These are phyloP conservation scores for Neotropicomus parvogracilis DNA, from an alignment of 1,284 basidiomycete genomes.

Conservation along the genomic window DNA sequence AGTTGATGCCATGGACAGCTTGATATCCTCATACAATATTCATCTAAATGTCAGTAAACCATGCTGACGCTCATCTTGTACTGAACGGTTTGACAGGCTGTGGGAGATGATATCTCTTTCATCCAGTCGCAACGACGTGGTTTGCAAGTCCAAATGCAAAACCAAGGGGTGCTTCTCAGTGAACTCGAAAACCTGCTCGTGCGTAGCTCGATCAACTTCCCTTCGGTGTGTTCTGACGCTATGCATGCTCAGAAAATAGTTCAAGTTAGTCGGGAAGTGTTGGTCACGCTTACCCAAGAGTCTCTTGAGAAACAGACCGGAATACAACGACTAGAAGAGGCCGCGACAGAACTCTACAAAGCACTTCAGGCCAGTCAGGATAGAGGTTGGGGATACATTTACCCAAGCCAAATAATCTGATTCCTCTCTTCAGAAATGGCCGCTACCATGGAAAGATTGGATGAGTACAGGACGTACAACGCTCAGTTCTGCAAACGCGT, in stretches of 20 bases:
- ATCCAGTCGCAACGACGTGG: conserved; percentile 98
- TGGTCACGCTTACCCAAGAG: conserved; percentile 80
- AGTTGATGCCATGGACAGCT: conserved; percentile 82
- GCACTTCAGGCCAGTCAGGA: conserved; percentile 90
- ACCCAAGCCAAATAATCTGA: conserved; percentile 1
- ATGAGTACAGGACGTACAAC: conserved; percentile 87
- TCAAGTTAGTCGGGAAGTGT: conserved; percentile 78
- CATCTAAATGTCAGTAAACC: conserved; percentile 75
- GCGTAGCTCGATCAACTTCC: conserved; percentile 22
- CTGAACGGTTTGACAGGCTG: conserved; percentile 55
- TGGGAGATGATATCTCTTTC: conserved; percentile 90
- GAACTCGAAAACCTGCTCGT: conserved; percentile 86
- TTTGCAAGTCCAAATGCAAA: conserved; percentile 95
- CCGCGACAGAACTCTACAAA: conserved; percentile 90
- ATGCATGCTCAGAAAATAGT: conserved; percentile 75
- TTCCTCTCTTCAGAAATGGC: conserved; percentile 68
- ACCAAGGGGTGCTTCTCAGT: conserved; percentile 78
- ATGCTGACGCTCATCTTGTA: neutral
- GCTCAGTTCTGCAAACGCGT: conserved; percentile 89
- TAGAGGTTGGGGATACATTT: conserved; percentile 50
- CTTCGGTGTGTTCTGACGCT: conserved; percentile 4
- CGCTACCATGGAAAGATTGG: conserved; percentile 87
- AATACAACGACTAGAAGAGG: conserved; percentile 76
- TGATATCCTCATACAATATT: conserved; percentile 89
- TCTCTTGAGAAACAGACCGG: conserved; percentile 77